phyloP scores from a whole-genome alignment of 83 land plant genomes.

The Picea abies region DNA sequence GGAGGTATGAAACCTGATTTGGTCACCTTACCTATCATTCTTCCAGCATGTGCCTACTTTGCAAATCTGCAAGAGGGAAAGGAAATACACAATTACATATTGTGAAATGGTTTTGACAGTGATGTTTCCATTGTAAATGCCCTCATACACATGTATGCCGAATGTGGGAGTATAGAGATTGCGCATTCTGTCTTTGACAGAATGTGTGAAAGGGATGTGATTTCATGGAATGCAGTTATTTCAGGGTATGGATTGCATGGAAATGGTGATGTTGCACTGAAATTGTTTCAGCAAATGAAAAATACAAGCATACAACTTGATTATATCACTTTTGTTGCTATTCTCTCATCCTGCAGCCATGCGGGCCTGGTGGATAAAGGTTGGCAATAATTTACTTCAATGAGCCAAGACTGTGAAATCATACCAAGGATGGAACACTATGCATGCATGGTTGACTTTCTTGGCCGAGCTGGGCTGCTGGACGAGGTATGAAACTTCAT shows the following conservation, averaged over 20 bases:
- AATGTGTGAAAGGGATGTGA: conserved; percentile 46
- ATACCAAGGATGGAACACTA: conserved; percentile 18
- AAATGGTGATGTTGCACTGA: conserved; percentile 17
- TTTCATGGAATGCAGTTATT: conserved; percentile 59
- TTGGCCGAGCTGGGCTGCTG: conserved; percentile 24
- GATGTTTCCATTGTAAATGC: conserved; percentile 26
- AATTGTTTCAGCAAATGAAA: conserved; percentile 26
- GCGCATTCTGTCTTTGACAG: conserved; percentile 22
- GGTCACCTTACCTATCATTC: conserved; percentile 14
- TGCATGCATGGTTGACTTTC: conserved; percentile 33
- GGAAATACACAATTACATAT: conserved; percentile 21
- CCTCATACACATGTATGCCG: conserved; percentile 32
- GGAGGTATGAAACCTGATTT: conserved; percentile 21
- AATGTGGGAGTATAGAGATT: conserved; percentile 25
- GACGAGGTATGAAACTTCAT: conserved; percentile 16
- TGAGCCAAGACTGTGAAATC: conserved; percentile 16
- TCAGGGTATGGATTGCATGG: conserved; percentile 32
- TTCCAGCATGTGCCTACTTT: conserved; percentile 23
- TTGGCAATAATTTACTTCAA: conserved; percentile 17
- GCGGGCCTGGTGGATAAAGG: conserved; percentile 29
- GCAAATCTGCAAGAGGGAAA: conserved; percentile 23
- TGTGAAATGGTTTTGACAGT: conserved; percentile 17
- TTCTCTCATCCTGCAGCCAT: conserved; percentile 43
- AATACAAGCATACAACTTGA: conserved; percentile 17
- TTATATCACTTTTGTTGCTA: conserved; percentile 29